These are phyloP conservation scores for Solanum bulbocastanum DNA, from an alignment of 257 asterid species.

Conservation along the genomic window DNA sequence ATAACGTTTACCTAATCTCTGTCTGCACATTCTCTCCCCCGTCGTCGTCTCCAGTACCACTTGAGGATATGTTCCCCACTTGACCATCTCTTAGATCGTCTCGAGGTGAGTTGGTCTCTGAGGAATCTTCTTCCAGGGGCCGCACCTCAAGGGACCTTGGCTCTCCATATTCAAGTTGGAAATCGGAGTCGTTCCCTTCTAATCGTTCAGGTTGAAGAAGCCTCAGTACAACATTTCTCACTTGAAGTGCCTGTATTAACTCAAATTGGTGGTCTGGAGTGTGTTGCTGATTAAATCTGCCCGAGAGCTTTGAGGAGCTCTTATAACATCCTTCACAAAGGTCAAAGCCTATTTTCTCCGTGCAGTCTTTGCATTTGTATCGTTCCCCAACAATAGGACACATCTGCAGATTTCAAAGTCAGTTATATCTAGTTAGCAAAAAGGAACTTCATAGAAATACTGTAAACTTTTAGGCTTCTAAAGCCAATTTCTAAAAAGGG, in stretches of 20 bases:
- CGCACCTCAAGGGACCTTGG: neutral
- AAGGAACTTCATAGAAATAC: neutral
- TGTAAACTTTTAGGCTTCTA: neutral
- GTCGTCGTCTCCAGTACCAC: constrained; percentile 2
- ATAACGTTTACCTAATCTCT: neutral
- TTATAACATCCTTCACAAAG: constrained; percentile 50
- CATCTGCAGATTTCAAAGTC: constrained; percentile 30
- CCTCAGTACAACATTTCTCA: neutral
- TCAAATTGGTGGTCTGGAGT: constrained; percentile 50
- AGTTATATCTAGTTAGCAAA: neutral
- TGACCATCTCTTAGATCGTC: neutral
- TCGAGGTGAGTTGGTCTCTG: neutral
- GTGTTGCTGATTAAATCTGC: constrained; percentile 76
- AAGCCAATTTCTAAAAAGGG: neutral
- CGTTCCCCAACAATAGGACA: constrained; percentile 54
- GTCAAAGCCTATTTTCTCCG: constrained; percentile 57
- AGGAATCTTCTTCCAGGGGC: neutral
- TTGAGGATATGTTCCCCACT: neutral
- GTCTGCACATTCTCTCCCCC: neutral
- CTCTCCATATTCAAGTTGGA: neutral
- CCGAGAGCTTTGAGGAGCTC: constrained; percentile 48
- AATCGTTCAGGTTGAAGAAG: constrained; percentile 7
- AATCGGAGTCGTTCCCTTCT: neutral
- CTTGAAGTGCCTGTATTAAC: neutral
- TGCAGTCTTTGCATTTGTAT: constrained; percentile 65